Evolutionary conservation across 306 rosid species (phyloP).

Genomic region (Quillaja saponaria): DNA sequence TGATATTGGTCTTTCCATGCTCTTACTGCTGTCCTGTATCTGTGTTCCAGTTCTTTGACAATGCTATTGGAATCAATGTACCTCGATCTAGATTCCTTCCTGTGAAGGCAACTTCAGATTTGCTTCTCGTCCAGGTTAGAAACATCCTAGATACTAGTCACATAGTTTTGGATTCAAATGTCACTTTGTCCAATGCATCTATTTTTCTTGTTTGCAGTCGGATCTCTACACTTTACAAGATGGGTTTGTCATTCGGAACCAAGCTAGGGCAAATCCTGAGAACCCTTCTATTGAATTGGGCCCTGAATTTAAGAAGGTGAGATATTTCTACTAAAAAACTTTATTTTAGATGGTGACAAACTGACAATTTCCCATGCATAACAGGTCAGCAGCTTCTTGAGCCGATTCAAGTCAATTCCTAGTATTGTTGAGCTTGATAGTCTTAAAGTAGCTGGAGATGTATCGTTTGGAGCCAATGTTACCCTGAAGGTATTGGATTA

Average conservation of each 20-base stretch:
- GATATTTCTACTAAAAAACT: slow-evolving; percentile 4
- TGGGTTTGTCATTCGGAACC: slow-evolving; percentile 70
- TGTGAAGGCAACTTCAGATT: slow-evolving; percentile 94
- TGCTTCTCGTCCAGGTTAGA: slow-evolving; percentile 95
- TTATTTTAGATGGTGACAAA: slow-evolving; percentile 22
- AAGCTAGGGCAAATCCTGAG: slow-evolving; percentile 69
- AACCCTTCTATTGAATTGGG: slow-evolving; percentile 95
- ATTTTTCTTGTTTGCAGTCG: slow-evolving; percentile 53
- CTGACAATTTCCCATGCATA: slow-evolving; percentile 21
- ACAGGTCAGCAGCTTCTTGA: slow-evolving; percentile 82
- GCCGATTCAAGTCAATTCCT: slow-evolving; percentile 88
- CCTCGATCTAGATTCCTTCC: slow-evolving; percentile 98
- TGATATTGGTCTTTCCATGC: slow-evolving; percentile 12
- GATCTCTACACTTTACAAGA: slow-evolving; percentile 80
- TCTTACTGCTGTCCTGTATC: slow-evolving; percentile 20
- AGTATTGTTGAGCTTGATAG: slow-evolving; percentile 85
- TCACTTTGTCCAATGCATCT: slow-evolving; percentile 19
- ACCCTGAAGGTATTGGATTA: slow-evolving; percentile 68
- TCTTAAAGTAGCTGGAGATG: slow-evolving; percentile 90
- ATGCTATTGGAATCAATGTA: slow-evolving; percentile 86
- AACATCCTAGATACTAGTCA: slow-evolving; percentile 23
- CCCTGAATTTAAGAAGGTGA: slow-evolving; percentile 96
- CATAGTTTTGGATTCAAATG: slow-evolving; percentile 14
- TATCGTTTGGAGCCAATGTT: slow-evolving; percentile 80
- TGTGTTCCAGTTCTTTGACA: slow-evolving; percentile 73